These are phyloP conservation scores for Capniomyces stellatus DNA, from an alignment of 371 early-diverging fungal species.

Conservation along the genomic window DNA sequence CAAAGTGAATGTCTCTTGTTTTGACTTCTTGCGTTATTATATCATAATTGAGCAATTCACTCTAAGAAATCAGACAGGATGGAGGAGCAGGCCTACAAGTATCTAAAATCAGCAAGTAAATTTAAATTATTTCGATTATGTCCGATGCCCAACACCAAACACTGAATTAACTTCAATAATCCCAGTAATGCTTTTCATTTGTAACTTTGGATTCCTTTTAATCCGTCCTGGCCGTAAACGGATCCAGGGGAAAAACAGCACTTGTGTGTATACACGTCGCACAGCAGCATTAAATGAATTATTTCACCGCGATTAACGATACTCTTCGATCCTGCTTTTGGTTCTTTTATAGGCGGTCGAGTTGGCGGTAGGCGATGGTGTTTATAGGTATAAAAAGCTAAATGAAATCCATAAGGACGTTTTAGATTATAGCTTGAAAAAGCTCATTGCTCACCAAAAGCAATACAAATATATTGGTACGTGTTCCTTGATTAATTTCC, in stretches of 20 bases:
- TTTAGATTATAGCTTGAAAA: conserved; percentile 1
- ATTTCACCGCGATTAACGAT: neutral
- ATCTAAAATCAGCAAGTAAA: conserved; percentile 2
- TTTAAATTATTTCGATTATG: neutral
- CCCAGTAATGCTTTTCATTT: neutral
- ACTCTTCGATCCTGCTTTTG: neutral
- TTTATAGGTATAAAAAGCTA: neutral
- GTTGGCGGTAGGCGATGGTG: conserved; percentile 1
- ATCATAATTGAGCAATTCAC: no score
- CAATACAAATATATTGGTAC: neutral
- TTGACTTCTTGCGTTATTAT: no score
- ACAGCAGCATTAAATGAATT: neutral
- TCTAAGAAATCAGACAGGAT: no score
- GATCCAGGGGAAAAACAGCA: no score
- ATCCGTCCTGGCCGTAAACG: no score
- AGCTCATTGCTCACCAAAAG: neutral
- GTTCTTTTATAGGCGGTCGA: neutral
- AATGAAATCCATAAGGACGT: neutral
- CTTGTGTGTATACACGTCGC: no score
- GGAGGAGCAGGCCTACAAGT: conserved; percentile 1
- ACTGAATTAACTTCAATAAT: neutral
- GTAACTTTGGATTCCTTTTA: no score
- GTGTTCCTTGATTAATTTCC: neutral
- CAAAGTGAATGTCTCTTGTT: no score
- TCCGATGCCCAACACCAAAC: neutral